Evolutionary conservation across 2,329 filamentous ascomycete genomes (phyloP).

Genomic region (Claviceps capensis): DNA sequence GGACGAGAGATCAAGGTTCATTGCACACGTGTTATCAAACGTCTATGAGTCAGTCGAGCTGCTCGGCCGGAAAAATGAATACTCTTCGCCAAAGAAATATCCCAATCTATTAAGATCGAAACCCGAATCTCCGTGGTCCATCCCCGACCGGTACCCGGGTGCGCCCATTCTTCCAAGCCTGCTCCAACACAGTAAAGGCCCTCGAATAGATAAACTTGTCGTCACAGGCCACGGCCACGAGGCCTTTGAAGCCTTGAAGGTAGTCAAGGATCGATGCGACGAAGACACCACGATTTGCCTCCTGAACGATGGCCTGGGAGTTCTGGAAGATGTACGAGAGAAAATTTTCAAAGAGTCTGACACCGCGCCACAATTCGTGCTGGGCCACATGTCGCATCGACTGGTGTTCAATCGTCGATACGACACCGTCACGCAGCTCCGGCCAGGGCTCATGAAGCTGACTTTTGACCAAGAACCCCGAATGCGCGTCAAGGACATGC

Average conservation of each 20-base stretch:
- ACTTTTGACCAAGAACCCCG: constrained; percentile 12
- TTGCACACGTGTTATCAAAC: constrained; percentile 26
- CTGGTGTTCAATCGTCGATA: constrained; percentile 27
- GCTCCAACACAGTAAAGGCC: constrained; percentile 17
- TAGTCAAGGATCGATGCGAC: constrained; percentile 52
- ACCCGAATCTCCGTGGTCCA: constrained; percentile 9
- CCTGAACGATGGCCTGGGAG: constrained; percentile 69
- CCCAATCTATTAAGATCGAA: constrained; percentile 16
- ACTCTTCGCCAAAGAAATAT: constrained; percentile 14
- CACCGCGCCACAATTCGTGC: constrained; percentile 59
- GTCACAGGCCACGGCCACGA: constrained; percentile 48
- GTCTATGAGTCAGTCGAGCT: constrained; percentile 27
- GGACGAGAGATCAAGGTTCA: constrained; percentile 26
- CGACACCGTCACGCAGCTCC: constrained; percentile 25
- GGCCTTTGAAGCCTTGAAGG: constrained; percentile 37
- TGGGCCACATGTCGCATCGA: constrained; percentile 46
- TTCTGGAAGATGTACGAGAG: constrained; percentile 64
- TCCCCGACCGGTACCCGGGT: not conserved
- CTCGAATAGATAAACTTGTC: constrained; percentile 57
- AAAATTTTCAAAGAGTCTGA: constrained; percentile 53
- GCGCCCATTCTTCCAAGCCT: no score
- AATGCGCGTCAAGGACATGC: constrained; percentile 7
- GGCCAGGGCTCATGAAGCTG: constrained; percentile 17
- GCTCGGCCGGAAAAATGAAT: constrained; percentile 15
- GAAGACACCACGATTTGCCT: constrained; percentile 59